phyloP scores from a whole-genome alignment of 78 protist species.

The Dictyostelium capitatum region DNA sequence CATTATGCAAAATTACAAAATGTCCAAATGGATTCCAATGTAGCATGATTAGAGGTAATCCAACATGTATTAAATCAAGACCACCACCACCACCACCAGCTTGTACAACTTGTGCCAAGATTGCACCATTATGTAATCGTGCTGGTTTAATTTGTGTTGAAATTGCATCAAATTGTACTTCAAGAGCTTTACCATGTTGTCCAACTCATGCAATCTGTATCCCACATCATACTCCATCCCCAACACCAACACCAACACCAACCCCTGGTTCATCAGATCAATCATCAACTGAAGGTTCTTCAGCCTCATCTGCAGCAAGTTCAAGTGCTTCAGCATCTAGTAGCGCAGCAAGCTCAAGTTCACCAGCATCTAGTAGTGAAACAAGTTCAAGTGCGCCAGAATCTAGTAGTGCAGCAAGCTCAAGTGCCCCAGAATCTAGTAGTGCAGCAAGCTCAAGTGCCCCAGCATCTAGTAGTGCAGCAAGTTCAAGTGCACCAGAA shows the following conservation, averaged over 20 bases:
- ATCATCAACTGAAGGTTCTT: background rate
- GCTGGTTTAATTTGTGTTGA: conserved; percentile 22
- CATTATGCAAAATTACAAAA: background rate
- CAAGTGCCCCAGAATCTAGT: too few species aligned
- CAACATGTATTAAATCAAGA: conserved; percentile 27
- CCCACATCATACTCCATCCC: too few species aligned
- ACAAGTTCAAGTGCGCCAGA: too few species aligned
- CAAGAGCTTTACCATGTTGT: conserved; percentile 19
- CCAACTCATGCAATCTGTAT: background rate
- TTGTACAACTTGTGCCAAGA: background rate
- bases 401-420: background rate
- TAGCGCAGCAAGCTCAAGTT: background rate
- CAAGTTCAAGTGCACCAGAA: background rate
- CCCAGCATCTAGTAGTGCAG: background rate
- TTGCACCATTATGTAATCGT: background rate
- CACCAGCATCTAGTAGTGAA: background rate
- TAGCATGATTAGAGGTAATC: conserved; percentile 2
- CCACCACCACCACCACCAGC: conserved; percentile 10
- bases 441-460: background rate
- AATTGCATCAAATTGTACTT: conserved; percentile 2
- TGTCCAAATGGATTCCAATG: background rate
- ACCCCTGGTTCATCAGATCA: background rate
- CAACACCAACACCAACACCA: background rate
- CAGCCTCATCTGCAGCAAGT: background rate
- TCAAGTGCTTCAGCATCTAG: background rate